Percentiles rank a stretch among this genome's conserved stretches.
phyloP scores from a whole-genome alignment of 1,284 basidiomycete genomes.

The Salmacisia buchloeana region DNA sequence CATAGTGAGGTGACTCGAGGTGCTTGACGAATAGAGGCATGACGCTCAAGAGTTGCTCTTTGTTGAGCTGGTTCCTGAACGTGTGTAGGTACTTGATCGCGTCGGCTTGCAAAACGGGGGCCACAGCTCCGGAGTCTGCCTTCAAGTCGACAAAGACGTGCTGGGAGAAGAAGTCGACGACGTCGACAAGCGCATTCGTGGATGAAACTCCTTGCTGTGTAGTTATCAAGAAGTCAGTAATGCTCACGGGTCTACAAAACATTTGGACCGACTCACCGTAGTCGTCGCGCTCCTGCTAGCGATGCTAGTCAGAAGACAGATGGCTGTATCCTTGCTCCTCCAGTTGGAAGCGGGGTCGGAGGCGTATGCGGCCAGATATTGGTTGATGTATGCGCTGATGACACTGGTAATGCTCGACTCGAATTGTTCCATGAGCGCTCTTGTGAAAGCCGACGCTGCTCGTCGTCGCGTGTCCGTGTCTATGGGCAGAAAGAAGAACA shows the following conservation, averaged over 20 bases:
- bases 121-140: conserved; percentile 56
- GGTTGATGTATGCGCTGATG: conserved; percentile 73
- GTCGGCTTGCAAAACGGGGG: conserved; percentile 84
- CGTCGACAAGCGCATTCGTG: conserved; percentile 83
- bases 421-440: conserved; percentile 74
- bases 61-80: conserved; percentile 83
- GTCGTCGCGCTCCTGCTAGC: conserved; percentile 79
- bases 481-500: conserved; percentile 11
- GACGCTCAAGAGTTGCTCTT: conserved; percentile 85
- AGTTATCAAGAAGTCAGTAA: not conserved
- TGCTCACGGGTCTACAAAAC: conserved; percentile 10
- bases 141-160: conserved; percentile 85
- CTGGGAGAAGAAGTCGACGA: conserved; percentile 90
- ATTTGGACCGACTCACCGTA: not conserved
- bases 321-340: conserved; percentile 92
- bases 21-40: conserved; percentile 82
- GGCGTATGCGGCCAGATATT: conserved; percentile 63
- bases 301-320: conserved; percentile 85
- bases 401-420: conserved; percentile 78
- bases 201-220: conserved; percentile 70
- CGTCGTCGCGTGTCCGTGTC: conserved; percentile 73
- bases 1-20: conserved; percentile 55
- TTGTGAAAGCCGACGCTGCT: conserved; percentile 85
- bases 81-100: conserved; percentile 67
- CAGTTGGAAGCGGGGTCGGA: conserved; percentile 67